Evolutionary conservation across 805 yeast species (phyloP).

Genomic region (Hanseniaspora valbyensis): DNA sequence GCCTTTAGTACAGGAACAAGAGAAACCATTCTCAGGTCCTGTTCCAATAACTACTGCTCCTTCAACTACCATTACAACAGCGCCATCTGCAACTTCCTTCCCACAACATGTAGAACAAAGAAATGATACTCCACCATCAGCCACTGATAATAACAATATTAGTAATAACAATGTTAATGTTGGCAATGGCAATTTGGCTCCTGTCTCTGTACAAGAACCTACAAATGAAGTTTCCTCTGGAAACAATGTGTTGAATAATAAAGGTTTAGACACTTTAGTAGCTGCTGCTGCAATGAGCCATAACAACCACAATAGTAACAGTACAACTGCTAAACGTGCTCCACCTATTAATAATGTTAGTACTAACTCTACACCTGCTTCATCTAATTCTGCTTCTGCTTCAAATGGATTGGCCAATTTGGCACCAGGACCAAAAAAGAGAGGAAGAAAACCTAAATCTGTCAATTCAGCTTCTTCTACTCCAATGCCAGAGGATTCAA

Average conservation of each 20-base stretch:
- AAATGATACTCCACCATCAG: not conserved
- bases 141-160: not conserved
- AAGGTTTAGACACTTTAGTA: constrained; percentile 7
- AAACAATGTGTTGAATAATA: constrained; percentile 1
- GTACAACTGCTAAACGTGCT: not conserved
- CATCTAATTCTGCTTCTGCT: not conserved
- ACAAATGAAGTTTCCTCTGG: not conserved
- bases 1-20: not conserved
- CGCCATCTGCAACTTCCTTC: not conserved
- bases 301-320: not conserved
- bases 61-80: no score
- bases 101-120: not conserved
- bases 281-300: constrained; percentile 12
- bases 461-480: not conserved
- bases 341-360: no score
- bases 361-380: not conserved
- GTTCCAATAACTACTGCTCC: not conserved
- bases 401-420: not conserved
- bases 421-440: constrained; percentile 7
- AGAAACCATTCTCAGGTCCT: not conserved
- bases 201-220: not conserved
- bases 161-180: not conserved
- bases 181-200: not conserved
- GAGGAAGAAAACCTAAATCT: constrained; percentile 14
- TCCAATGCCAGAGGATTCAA: not conserved